Evolutionary conservation across 2,329 filamentous ascomycete genomes (phyloP), one percentile per base, ranked within the genome.

Genomic region (Spiromastix sp.): DNA sequence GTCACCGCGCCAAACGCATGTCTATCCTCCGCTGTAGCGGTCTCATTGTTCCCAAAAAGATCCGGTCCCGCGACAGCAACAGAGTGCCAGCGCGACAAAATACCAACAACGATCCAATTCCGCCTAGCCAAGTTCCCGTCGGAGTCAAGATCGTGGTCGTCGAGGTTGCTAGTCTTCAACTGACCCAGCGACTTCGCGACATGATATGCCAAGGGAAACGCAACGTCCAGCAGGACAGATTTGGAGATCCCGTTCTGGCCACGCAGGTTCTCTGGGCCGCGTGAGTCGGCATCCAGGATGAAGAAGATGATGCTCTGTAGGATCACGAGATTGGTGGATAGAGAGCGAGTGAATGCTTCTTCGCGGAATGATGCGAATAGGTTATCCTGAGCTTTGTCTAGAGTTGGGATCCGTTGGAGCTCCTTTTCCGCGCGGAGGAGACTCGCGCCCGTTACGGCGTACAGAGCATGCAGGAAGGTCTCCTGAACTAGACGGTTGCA

Each of bases 251-350:
- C 59, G 37, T 61, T 54, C 41, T 61, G 61, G 25, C 56, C 44
- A 16, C 56, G 51, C 15, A 64, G 48, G 32, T 64, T 63, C 24
- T 64, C 59, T 1, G 60, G 60, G 2, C 58, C 58, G 26, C 59
- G 59, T 7, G 52, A 48, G 30, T 64, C 61, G 37, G 58, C 59
- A 28, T 66, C 62, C 8, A 65, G 50, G 12, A 61, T 54, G 53
- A 65, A 56, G 13, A 65, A 44, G 6, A 59, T 48, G 32, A 63
- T 47, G 20, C 54, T 55, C 41, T 64, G 61, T n/a, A 64, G 49
- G 47, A 56, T 60, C 15, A 64, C 46, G 17, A 64, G 36, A 38
- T 64, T 64, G 22, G 54, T 49, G 2, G 56, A 46, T 3, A 50
- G 49, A 5, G 53, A 46, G 11, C 59, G 55, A 17, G 55, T 32